Evolutionary conservation across 1,284 basidiomycete genomes (phyloP), one percentile per base, ranked within the genome.

Genomic region (Cutaneotrichosporon sp.): DNA sequence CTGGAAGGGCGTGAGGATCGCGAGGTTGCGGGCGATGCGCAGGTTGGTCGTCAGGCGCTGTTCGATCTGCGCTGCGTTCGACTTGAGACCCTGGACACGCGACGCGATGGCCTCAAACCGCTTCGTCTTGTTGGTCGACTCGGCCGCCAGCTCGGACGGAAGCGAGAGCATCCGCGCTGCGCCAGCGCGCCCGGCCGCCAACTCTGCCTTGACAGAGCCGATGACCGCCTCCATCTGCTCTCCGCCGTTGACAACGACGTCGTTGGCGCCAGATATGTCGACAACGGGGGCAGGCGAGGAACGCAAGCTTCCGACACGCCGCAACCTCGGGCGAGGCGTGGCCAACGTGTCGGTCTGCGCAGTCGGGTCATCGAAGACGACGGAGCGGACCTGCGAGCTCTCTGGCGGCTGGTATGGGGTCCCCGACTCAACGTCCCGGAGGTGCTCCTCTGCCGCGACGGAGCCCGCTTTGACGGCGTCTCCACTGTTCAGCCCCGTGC

Each of bases 1-100:
- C 72, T 89, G 90, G 77, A 97, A 95, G 2, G 95, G 92, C 9
- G 91, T 89, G 52, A 97, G 82, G 54, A 90, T 85, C 2, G 87
- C 88, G n/a, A 97, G 83, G 71, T 94, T 95, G 46, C 89, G 87
- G 20, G 89, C 86, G 43, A 89, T 80, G 27, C 89, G 86, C 72
- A 94, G 80, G 67, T 89, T 85, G 14, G 84, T 79, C 52, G 89
- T 85, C n/a, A 97, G 85, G 62, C 86, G 84, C 0, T 82, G 74
- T 67, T 87, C 86, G n/a, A 84, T 81, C 1, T 82, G 74, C 16
- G 81, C 75, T 54, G 92, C 85, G 61, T 82, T 83, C 14, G 79
- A 74, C 51, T 91, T 86, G 8, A 66, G 61, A 8, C 7, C 10
- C 22, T 47, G 14, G 11, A 66, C 50, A 5, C 68, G 64, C 31